Percentiles rank a stretch among this genome's conserved stretches.
Evolutionary conservation across 148 eudicot species (phyloP).

Genomic region (Rhododendron mucronatum): DNA sequence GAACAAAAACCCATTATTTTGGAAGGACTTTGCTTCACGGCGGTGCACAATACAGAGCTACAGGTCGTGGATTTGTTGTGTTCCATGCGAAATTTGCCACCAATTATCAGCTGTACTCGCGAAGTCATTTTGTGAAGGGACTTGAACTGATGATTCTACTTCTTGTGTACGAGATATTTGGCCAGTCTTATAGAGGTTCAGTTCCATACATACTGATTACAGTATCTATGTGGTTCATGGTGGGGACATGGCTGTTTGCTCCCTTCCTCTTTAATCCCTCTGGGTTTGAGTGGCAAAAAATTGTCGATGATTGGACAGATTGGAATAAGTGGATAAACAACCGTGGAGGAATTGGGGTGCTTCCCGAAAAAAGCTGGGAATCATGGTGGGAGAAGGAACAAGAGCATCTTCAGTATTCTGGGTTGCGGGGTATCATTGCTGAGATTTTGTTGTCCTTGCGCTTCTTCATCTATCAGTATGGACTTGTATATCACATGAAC

Average conservation of each 20-base stretch:
- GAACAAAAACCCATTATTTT: constrained; percentile 64
- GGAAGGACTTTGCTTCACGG: constrained; percentile 78
- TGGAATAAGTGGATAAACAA: constrained; percentile 74
- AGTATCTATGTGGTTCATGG: constrained; percentile 64
- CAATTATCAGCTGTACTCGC: constrained; percentile 61
- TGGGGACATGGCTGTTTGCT: constrained; percentile 71
- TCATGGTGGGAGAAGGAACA: constrained; percentile 83
- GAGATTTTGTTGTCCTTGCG: constrained; percentile 58
- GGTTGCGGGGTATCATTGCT: constrained; percentile 40
- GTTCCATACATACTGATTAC: constrained; percentile 51
- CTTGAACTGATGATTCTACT: constrained; percentile 63
- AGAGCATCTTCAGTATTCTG: constrained; percentile 54
- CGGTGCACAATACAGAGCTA: constrained; percentile 67
- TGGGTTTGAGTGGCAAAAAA: constrained; percentile 78
- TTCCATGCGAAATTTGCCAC: constrained; percentile 71
- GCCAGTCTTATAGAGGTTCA: constrained; percentile 33
- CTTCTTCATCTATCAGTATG: constrained; percentile 65
- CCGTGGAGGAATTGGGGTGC: constrained; percentile 65
- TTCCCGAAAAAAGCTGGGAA: constrained; percentile 72
- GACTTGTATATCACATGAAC: constrained; percentile 60
- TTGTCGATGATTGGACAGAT: constrained; percentile 71
- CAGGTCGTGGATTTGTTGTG: constrained; percentile 82
- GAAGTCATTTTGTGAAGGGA: constrained; percentile 75
- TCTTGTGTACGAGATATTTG: constrained; percentile 54
- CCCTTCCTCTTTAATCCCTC: constrained; percentile 77